Conservation (phyloP, 2,329 filamentous ascomycete genomes). For the Neopestalotiopsis sp. region DNA sequence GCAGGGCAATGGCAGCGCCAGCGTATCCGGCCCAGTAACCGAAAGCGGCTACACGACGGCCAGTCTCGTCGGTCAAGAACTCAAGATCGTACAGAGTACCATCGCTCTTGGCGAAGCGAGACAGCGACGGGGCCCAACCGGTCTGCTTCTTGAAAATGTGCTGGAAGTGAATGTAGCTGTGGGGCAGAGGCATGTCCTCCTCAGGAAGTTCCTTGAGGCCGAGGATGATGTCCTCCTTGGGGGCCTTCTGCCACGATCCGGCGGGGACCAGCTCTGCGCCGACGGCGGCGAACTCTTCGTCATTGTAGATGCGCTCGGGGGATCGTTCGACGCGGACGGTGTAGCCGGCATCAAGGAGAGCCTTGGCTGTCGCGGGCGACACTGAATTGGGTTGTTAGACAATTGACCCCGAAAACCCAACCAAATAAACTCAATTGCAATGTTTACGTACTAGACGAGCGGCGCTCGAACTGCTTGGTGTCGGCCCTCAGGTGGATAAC, state of each 20-base stretch:
- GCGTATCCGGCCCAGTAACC: conserved; percentile 79
- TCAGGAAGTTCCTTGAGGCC: conserved; percentile 81
- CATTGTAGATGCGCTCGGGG: conserved; percentile 69
- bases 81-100: conserved; percentile 85
- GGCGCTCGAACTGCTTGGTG: conserved; percentile 5
- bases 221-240: conserved; percentile 71
- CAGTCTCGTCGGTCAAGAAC: conserved; percentile 74
- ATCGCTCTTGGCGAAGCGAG: conserved; percentile 76
- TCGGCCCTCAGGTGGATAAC: conserved; percentile 7
- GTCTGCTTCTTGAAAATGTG: conserved; percentile 80
- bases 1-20: conserved; percentile 73
- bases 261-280: conserved; percentile 70
- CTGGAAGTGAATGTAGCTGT: conserved; percentile 74
- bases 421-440: not conserved
- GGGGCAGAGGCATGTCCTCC: conserved; percentile 65
- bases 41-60: conserved; percentile 74
- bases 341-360: conserved; percentile 72
- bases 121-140: conserved; percentile 80
- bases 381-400: conserved; percentile 20
- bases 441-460: not conserved
- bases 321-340: conserved; percentile 70
- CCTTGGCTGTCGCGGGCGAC: conserved; percentile 52
- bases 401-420: conserved; percentile 14
- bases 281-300: conserved; percentile 64
- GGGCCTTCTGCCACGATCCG: conserved; percentile 71